Evolutionary conservation across 179 eudicot genomes (phyloP).

Genomic region (Pouteria campechiana): DNA sequence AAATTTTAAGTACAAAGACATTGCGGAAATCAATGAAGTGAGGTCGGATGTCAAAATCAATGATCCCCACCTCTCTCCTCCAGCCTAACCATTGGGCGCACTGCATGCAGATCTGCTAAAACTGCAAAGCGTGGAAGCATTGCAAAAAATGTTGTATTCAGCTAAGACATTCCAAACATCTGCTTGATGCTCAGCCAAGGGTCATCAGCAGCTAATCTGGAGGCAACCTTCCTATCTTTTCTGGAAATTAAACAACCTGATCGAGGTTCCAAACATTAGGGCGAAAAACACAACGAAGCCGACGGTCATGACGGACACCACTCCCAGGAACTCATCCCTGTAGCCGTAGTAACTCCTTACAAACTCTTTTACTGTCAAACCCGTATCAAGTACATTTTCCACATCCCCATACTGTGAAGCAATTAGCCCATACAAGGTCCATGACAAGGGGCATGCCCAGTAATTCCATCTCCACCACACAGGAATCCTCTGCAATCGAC

Average conservation of each 20-base stretch:
- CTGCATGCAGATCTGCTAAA: no score
- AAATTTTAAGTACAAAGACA: no score
- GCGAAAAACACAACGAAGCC: slow-evolving; percentile 22
- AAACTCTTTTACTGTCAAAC: slow-evolving; percentile 21
- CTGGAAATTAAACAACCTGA: slow-evolving; percentile 39
- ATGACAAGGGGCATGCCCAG: slow-evolving; percentile 44
- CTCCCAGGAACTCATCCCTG: slow-evolving; percentile 16
- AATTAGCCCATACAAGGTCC: slow-evolving; percentile 59
- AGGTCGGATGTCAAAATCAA: no score
- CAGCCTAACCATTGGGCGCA: no score
- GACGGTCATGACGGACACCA: slow-evolving; percentile 16
- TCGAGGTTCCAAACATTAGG: slow-evolving; percentile 31
- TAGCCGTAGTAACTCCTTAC: slow-evolving; percentile 22
- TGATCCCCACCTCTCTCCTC: no score
- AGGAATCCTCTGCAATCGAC: slow-evolving; percentile 34
- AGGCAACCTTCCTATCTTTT: slow-evolving; percentile 16
- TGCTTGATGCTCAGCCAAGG: no score
- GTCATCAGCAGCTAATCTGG: no score
- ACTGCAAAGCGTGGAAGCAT: no score
- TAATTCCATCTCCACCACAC: slow-evolving; percentile 68
- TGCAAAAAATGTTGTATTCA: no score
- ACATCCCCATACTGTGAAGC: slow-evolving; percentile 52
- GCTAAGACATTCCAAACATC: no score
- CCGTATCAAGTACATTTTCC: slow-evolving; percentile 13
- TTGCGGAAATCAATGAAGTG: no score